Base-by-base conservation (phyloP, 1,284 basidiomycete genomes). In the Abortiporus biennis region DNA sequence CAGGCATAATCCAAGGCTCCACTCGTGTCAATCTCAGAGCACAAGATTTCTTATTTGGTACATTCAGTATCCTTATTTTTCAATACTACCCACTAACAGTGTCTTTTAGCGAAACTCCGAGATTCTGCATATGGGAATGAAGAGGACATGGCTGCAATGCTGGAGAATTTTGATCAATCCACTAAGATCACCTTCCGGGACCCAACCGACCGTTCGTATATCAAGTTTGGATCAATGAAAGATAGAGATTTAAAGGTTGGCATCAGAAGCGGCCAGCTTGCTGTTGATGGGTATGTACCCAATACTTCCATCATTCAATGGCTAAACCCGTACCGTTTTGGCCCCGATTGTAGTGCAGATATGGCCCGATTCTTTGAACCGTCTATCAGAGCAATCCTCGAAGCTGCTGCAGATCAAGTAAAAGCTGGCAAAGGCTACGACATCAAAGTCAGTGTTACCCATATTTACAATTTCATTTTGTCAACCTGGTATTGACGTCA, bases 121-220 rank as follows among this genome's bases (percentile, higher is more conserved):
- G 49, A 51, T 13, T 69, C 69, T 2, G 54, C 53, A 19, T 72
- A 58, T 31, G 55, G 59, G 1, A 57, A 57, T 9, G 49, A 53
- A 1, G 58, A 62, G 3, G 62, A 65, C 20, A 40, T 72, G 15
- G 44, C 52, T 24, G 48, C 61, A 16, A 71, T 72, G 57, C 53
- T 63, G 4, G 46, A 51, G 6, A 46, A 52, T 27, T 73, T 73
- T 40, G 68, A 71, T 42, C 62, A 60, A 39, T 57, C 58, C 3
- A 64, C 70, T 1, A 73, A 71, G 40, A 57, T 64, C 1, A 58
- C 61, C 5, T 73, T 72, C 53, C 63, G 52, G 15, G 56, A 63
- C 42, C 40, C 56, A 2, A 33, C 44, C 2, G 63, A 67, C 11
- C 49, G 61, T 4, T 62, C 61, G 3, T 71, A 60, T 43, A 64